A percentile compares a stretch with the other conserved stretches of the same genome.
Conservation (phyloP, 2,329 filamentous ascomycete species). For the Nemania bipapillata region DNA sequence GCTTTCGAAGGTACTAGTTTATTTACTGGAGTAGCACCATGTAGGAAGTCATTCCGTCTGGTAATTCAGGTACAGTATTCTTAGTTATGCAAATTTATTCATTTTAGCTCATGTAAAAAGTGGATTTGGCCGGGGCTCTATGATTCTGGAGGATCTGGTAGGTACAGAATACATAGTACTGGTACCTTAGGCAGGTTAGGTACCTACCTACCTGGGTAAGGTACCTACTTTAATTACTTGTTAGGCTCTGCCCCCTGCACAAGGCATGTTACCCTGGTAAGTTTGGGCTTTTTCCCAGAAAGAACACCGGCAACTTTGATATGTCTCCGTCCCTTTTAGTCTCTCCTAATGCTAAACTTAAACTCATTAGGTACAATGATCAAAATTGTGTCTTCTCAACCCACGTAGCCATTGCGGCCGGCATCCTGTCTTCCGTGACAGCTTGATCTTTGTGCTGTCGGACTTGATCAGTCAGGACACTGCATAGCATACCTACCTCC, state of each 20-base stretch:
- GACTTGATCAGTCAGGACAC: conserved; percentile 3
- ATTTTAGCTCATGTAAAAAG: too few relatives aligned
- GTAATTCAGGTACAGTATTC: too few relatives aligned
- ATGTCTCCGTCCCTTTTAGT: conserved; percentile 3
- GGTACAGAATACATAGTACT: background rate
- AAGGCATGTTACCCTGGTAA: conserved; percentile 6
- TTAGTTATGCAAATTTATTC: too few relatives aligned
- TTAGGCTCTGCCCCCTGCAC: conserved; percentile 30
- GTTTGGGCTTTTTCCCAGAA: conserved; percentile 23
- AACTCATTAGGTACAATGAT: conserved; percentile 8
- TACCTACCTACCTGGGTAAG: too few relatives aligned
- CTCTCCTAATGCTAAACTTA: background rate
- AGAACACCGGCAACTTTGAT: conserved; percentile 18
- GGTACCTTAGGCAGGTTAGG: background rate
- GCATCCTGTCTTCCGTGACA: background rate
- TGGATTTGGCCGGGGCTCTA: too few relatives aligned
- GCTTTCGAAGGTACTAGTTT: too few relatives aligned
- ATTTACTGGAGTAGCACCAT: too few relatives aligned
- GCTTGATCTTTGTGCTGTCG: background rate
- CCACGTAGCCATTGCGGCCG: background rate
- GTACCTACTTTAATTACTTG: conserved; percentile 14
- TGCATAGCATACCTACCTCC: background rate
- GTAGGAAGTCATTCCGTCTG: too few relatives aligned
- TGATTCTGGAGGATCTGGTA: too few relatives aligned
- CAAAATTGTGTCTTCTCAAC: conserved; percentile 11